phyloP scores from a whole-genome alignment of 768 basidiomycete species.

The Hygrocybe coccinea region DNA sequence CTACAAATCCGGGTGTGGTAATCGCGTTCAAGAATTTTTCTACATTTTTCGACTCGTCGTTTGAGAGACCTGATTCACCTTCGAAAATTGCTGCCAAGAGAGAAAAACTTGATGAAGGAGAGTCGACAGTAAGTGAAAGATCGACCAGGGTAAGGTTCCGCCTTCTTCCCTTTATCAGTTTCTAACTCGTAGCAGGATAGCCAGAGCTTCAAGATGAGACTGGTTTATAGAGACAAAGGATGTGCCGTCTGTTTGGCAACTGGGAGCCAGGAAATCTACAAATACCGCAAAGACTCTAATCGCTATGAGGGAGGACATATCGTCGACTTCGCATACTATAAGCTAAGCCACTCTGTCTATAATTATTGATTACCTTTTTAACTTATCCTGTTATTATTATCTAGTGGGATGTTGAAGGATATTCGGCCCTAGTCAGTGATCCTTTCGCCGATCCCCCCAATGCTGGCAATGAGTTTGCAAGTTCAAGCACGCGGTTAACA shows the following conservation, averaged over 20 bases:
- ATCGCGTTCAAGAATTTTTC: neutral
- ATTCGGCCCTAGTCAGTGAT: conserved; percentile 3
- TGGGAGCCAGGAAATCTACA: conserved; percentile 12
- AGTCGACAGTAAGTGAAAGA: conserved; percentile 7
- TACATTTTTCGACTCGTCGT: conserved; percentile 11
- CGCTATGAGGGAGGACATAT: conserved; percentile 16
- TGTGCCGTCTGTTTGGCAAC: conserved; percentile 18
- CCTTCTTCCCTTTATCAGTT: conserved; percentile 10
- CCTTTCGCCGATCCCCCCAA: conserved; percentile 16
- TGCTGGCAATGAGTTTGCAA: conserved; percentile 11
- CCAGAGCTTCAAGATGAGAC: conserved; percentile 18
- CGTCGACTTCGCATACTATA: conserved; percentile 3
- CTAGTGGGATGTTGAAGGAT: conserved; percentile 10
- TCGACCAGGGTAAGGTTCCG: conserved; percentile 14
- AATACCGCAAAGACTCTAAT: conserved; percentile 15
- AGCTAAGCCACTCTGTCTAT: conserved; percentile 12
- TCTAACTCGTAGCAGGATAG: conserved; percentile 10
- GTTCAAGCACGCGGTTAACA: conserved; percentile 10
- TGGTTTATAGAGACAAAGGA: conserved; percentile 18
- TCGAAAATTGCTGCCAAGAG: neutral
- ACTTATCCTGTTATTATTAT: conserved; percentile 11
- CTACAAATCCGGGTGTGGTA: conserved; percentile 12
- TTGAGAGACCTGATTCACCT: neutral
- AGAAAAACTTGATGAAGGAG: conserved; percentile 9
- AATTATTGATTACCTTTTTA: conserved; percentile 10